A percentile compares a stretch with the other conserved stretches of the same genome.
Evolutionary conservation across 2,329 filamentous ascomycete species (phyloP).

Genomic region (Venturia pyrina): DNA sequence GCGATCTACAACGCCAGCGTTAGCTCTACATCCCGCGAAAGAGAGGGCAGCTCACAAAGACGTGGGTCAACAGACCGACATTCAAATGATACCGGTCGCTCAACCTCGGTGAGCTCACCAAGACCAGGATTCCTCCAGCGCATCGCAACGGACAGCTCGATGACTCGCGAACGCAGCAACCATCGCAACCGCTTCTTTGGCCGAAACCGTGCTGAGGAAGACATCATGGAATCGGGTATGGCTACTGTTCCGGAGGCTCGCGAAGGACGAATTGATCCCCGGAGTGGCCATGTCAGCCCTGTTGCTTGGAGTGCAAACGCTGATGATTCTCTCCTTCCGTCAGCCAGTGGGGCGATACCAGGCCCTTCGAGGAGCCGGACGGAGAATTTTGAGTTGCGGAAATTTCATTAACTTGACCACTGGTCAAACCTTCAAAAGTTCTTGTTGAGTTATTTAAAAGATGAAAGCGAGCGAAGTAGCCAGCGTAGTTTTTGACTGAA

Average conservation of each 20-base stretch:
- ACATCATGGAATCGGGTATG: conserved; percentile 39
- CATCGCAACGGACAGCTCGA: conserved; percentile 25
- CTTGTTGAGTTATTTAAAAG: not conserved
- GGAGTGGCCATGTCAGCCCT: conserved; percentile 9
- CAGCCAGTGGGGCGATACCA: not conserved
- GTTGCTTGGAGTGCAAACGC: conserved; percentile 7
- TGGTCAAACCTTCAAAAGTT: not conserved
- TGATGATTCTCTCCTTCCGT: not conserved
- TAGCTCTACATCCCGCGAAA: conserved; percentile 24
- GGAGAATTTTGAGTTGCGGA: conserved; percentile 3
- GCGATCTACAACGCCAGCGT: conserved; percentile 25
- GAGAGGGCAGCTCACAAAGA: conserved; percentile 16
- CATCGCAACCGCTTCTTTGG: conserved; percentile 55
- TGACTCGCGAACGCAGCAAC: conserved; percentile 27
- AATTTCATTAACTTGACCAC: not conserved
- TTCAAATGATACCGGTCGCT: conserved; percentile 23
- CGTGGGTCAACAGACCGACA: conserved; percentile 16
- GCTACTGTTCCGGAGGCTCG: conserved; percentile 34
- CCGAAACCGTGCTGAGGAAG: conserved; percentile 29
- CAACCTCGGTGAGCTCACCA: conserved; percentile 20
- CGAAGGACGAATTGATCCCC: conserved; percentile 10
- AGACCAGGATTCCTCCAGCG: conserved; percentile 23
- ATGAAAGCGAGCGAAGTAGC: not conserved
- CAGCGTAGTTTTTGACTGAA: not conserved
- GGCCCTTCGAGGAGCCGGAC: conserved; percentile 3